Base-by-base conservation (phyloP, 495 filamentous ascomycete genomes). In the Penicillium paxilli region DNA sequence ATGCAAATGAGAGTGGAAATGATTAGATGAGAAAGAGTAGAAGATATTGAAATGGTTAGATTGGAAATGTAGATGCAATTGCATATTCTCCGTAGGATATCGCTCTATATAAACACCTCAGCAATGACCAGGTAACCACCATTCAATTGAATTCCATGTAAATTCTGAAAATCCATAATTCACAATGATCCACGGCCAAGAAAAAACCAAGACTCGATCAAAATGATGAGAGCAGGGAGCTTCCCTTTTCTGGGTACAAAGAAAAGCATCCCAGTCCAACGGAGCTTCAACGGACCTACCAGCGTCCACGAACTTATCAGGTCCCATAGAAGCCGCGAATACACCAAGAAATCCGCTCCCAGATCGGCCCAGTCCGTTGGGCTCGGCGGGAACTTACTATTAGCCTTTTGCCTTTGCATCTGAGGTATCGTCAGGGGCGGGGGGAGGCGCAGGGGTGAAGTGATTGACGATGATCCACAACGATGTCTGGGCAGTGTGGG, bases 241-340 rank as follows among this genome's bases (percentile, higher is more conserved):
- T 14, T 21, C 20, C 17, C 23, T 38, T 49, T 19, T 44, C n/a
- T n/a, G n/a, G n/a, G n/a, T n/a, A n/a, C n/a, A n/a, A n/a, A n/a
- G 47, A 53, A 38, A 38, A 20, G 24, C 52, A 45, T 47, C 16
- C n/a, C 32, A 28, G 30, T 8, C n/a, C n/a, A n/a, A n/a, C n/a
- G n/a, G n/a, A n/a, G n/a, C n/a, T n/a, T n/a, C n/a, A 47, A 55
- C 16, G 24, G 49, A 52, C 57, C 64, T 64, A 64, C 60, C 60
- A 66, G 58, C 47, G 22, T 12, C 49, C 9, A 20, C 44, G 47
- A 32, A 16, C 47, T 42, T 59, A 54, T 66, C 52, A 33, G 49
- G 57, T 52, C 47, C 44, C 59, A 53, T 65, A 47, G 37, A 41
- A 22, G 33, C 42, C 42, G 24, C 25, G 21, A 47, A 20, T 1